Conservation (phyloP, 805 yeast species). For the Candida nonsorbophila region DNA sequence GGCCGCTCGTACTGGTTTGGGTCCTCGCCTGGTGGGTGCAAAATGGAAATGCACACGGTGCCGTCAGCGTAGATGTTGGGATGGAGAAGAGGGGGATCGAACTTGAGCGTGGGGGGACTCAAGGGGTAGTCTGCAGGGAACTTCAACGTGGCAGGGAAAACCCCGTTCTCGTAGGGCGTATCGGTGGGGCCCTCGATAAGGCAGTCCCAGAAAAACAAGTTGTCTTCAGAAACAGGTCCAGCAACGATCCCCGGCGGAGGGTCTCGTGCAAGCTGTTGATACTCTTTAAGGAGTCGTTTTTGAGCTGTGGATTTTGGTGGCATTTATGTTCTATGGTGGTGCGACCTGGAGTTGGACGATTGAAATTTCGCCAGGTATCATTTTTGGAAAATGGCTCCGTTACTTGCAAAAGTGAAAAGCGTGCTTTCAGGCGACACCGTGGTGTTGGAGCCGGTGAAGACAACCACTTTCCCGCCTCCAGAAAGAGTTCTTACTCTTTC, state of each 20-base stretch:
- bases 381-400: slow-evolving; percentile 8
- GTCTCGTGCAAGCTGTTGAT: slow-evolving; percentile 77
- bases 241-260: slow-evolving; percentile 96
- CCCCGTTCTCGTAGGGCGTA: slow-evolving; percentile 82
- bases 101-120: slow-evolving; percentile 71
- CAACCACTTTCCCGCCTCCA: slow-evolving; percentile 37
- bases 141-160: slow-evolving; percentile 68
- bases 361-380: too few species aligned
- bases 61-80: slow-evolving; percentile 95
- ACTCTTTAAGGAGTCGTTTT: slow-evolving; percentile 79
- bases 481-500: slow-evolving; percentile 66
- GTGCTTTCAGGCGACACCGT: slow-evolving; percentile 70
- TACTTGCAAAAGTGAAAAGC: slow-evolving; percentile 59
- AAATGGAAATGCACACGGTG: slow-evolving; percentile 89
- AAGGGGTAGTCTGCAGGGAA: slow-evolving; percentile 82
- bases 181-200: slow-evolving; percentile 78
- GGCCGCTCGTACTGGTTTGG: slow-evolving; percentile 94
- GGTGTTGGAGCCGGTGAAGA: slow-evolving; percentile 48
- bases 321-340: slow-evolving; percentile 9
- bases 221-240: slow-evolving; percentile 75
- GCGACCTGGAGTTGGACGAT: slow-evolving; percentile 1
- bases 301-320: slow-evolving; percentile 61
- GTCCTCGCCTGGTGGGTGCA: slow-evolving; percentile 96
- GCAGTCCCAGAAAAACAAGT: slow-evolving; percentile 80
- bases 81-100: slow-evolving; percentile 79